Percentiles rank a stretch among this genome's conserved stretches.
phyloP scores from a whole-genome alignment of 2,329 filamentous ascomycete species.

The Fusarium aywerte region DNA sequence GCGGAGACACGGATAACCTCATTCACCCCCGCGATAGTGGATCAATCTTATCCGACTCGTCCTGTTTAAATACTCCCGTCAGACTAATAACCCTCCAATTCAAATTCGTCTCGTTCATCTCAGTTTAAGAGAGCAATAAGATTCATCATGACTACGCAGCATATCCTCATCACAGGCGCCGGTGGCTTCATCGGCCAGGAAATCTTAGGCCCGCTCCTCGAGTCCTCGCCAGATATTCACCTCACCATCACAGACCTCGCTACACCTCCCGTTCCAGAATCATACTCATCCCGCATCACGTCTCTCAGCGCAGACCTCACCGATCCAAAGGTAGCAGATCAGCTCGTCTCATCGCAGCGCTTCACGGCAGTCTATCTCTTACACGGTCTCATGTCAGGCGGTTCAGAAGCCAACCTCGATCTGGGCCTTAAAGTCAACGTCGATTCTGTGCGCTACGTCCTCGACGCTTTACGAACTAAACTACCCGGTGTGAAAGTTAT shows the following conservation, averaged over 20 bases:
- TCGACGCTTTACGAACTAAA: constrained; percentile 60
- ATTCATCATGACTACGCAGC: constrained; percentile 30
- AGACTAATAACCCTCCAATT: not conserved
- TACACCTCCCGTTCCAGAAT: constrained; percentile 61
- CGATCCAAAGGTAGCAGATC: constrained; percentile 30
- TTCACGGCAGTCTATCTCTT: constrained; percentile 66
- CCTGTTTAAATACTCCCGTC: constrained; percentile 1
- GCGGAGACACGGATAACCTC: constrained; percentile 32
- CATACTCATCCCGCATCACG: constrained; percentile 44
- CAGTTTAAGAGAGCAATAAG: not conserved
- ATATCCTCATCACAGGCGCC: constrained; percentile 71
- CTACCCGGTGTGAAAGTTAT: constrained; percentile 64
- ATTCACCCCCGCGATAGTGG: constrained; percentile 32
- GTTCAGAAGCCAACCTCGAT: constrained; percentile 68
- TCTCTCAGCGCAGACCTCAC: constrained; percentile 44
- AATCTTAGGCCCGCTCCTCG: constrained; percentile 65
- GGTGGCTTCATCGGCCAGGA: constrained; percentile 73
- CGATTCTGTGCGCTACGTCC: constrained; percentile 63
- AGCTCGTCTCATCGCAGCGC: constrained; percentile 46
- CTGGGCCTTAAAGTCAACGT: constrained; percentile 67
- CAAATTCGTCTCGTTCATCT: not conserved
- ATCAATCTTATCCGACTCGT: constrained; percentile 14
- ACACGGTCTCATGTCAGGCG: constrained; percentile 72
- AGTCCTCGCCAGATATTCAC: constrained; percentile 50
- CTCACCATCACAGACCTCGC: constrained; percentile 68